phyloP scores from a whole-genome alignment of 2,329 filamentous ascomycete species.

The Trichoderma breve region DNA sequence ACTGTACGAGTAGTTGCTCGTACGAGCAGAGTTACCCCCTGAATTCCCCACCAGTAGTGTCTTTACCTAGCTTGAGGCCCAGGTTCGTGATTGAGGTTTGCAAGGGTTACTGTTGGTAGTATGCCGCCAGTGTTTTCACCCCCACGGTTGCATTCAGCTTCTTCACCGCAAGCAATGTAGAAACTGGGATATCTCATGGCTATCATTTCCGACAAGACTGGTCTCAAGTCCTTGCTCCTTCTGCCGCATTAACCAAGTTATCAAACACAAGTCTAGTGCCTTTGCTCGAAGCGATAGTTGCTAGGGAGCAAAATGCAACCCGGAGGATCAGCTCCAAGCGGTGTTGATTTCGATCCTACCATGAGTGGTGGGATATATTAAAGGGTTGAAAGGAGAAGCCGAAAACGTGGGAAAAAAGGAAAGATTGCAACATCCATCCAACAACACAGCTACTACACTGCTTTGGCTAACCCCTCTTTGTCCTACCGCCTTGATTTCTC shows the following conservation, averaged over 20 bases:
- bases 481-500: background rate
- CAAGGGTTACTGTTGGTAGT: too few relatives aligned
- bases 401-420: background rate
- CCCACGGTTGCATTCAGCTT: background rate
- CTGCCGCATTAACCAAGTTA: background rate
- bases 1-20: too few relatives aligned
- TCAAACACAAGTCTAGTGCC: background rate
- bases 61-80: too few relatives aligned
- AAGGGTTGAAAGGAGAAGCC: background rate
- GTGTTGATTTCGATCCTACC: background rate
- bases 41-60: background rate
- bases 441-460: background rate
- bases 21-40: background rate
- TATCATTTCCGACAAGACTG: conserved; percentile 2
- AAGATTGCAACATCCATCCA: background rate
- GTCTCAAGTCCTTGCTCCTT: background rate
- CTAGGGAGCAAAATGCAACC: background rate
- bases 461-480: background rate
- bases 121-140: background rate
- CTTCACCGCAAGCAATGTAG: background rate
- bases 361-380: background rate
- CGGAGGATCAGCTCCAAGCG: background rate
- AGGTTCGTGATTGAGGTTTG: too few relatives aligned
- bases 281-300: background rate
- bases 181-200: background rate